phyloP scores from a whole-genome alignment of 2,329 filamentous ascomycete genomes.

The Hyphodiscus sp. region DNA sequence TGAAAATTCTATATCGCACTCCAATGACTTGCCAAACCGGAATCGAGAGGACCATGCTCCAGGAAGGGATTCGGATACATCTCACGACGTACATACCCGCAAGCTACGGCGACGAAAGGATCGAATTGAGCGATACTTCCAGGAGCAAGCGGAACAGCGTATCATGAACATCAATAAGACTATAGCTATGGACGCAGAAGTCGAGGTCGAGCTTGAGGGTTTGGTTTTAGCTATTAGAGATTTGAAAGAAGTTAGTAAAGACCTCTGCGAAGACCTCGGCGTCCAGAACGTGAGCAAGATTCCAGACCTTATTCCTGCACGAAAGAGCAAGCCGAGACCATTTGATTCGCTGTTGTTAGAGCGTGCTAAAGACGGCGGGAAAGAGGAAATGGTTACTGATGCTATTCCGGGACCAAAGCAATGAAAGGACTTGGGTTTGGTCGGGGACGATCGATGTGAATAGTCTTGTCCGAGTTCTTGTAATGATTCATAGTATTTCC shows the following conservation, averaged over 20 bases:
- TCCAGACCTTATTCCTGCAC: background rate
- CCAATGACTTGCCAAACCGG: too few species aligned
- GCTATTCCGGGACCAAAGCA: background rate
- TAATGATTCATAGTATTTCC: too few species aligned
- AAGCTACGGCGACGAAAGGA: background rate
- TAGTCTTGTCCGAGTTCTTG: too few species aligned
- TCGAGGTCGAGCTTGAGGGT: background rate
- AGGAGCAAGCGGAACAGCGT: background rate
- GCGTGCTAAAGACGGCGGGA: too few species aligned
- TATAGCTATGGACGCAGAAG: background rate
- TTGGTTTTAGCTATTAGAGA: background rate
- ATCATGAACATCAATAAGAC: background rate
- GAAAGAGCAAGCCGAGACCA: background rate
- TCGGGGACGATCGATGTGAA: background rate
- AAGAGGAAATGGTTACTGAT: too few species aligned
- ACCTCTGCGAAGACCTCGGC: background rate
- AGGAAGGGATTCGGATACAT: too few species aligned
- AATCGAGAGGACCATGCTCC: too few species aligned
- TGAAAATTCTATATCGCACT: background rate
- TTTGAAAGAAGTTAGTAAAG: background rate
- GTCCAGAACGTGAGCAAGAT: background rate
- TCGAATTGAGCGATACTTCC: background rate
- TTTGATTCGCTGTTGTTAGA: too few species aligned
- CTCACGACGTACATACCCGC: too few species aligned
- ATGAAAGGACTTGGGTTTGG: background rate